A percentile compares a stretch with the other conserved stretches of the same genome.
Evolutionary conservation across 768 basidiomycete genomes (phyloP).

Genomic region (Lentinus tigrinus): DNA sequence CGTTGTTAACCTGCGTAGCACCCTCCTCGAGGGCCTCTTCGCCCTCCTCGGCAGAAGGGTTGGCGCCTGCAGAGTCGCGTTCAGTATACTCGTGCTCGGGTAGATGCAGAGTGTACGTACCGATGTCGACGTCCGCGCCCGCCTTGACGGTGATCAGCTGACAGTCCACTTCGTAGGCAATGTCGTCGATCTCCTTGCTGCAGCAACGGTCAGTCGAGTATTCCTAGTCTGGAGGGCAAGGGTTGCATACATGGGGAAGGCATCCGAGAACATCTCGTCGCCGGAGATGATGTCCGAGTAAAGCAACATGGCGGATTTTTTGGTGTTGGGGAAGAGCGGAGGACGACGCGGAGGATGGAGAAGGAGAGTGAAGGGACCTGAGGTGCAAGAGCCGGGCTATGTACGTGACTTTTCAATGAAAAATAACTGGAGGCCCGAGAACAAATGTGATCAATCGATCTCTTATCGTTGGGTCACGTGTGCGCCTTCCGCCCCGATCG

Average conservation of each 20-base stretch:
- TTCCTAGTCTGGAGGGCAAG: neutral
- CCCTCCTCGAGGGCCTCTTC: slow-evolving; percentile 83
- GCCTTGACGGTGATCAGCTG: slow-evolving; percentile 62
- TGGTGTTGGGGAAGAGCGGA: slow-evolving; percentile 5
- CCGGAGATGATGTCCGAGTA: slow-evolving; percentile 69
- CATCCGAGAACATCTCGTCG: slow-evolving; percentile 95
- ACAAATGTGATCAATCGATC: slow-evolving; percentile 29
- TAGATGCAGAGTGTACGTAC: slow-evolving; percentile 38
- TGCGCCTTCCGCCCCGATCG: slow-evolving; percentile 9
- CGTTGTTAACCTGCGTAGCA: slow-evolving; percentile 78
- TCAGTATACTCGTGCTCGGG: slow-evolving; percentile 5
- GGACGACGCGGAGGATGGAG: neutral
- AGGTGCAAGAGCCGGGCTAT: slow-evolving; percentile 7
- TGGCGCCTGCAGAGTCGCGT: slow-evolving; percentile 60
- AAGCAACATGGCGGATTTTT: slow-evolving; percentile 58
- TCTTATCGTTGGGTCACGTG: slow-evolving; percentile 30
- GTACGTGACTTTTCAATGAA: slow-evolving; percentile 17
- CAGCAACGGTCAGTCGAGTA: neutral
- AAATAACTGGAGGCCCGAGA: slow-evolving; percentile 15
- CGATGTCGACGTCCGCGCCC: slow-evolving; percentile 86
- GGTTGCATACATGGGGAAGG: slow-evolving; percentile 72
- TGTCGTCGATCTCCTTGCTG: slow-evolving; percentile 76
- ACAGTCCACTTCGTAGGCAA: slow-evolving; percentile 89
- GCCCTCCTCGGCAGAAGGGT: slow-evolving; percentile 87
- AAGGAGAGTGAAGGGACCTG: slow-evolving; percentile 21